A percentile compares a stretch with the other conserved stretches of the same genome.
phyloP scores from a whole-genome alignment of 768 basidiomycete genomes.

The Phanerodontia chrysosporium region DNA sequence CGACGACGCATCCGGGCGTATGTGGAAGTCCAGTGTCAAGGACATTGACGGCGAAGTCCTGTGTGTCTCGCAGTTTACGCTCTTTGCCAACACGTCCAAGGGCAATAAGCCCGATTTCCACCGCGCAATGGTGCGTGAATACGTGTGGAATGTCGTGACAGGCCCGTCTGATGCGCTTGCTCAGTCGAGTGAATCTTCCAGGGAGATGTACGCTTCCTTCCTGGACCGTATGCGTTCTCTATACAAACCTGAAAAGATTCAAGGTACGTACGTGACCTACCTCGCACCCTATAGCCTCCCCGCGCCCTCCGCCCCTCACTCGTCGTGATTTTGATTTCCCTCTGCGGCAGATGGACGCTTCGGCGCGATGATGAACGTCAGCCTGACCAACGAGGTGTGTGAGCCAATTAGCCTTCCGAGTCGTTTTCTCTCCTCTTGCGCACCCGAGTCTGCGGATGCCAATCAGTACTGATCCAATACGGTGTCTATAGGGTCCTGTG shows the following conservation, averaged over 20 bases:
- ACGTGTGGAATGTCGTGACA: neutral
- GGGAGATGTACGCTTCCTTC: conserved; percentile 67
- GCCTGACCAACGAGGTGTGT: conserved; percentile 79
- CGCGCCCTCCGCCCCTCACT: neutral
- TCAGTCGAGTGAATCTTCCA: conserved; percentile 65
- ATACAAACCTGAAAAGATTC: conserved; percentile 73
- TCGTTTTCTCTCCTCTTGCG: conserved; percentile 5
- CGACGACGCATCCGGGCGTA: conserved; percentile 51
- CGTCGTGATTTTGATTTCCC: conserved; percentile 11
- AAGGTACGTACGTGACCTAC: conserved; percentile 47
- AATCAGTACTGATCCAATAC: conserved; percentile 10
- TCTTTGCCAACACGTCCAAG: conserved; percentile 83
- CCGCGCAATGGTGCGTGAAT: conserved; percentile 72
- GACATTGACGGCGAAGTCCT: conserved; percentile 89
- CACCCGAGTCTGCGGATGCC: conserved; percentile 7
- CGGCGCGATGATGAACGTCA: conserved; percentile 95
- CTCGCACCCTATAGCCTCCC: conserved; percentile 13
- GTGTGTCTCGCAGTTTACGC: conserved; percentile 93
- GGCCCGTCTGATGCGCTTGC: conserved; percentile 8
- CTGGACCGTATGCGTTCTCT: conserved; percentile 58
- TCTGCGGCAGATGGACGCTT: conserved; percentile 74
- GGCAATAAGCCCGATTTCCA: conserved; percentile 93
- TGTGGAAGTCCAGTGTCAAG: conserved; percentile 87
- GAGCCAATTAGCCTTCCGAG: neutral
- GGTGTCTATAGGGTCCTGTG: conserved; percentile 62